Conservation (phyloP, 768 basidiomycete species). For the Serendipita sp. region DNA sequence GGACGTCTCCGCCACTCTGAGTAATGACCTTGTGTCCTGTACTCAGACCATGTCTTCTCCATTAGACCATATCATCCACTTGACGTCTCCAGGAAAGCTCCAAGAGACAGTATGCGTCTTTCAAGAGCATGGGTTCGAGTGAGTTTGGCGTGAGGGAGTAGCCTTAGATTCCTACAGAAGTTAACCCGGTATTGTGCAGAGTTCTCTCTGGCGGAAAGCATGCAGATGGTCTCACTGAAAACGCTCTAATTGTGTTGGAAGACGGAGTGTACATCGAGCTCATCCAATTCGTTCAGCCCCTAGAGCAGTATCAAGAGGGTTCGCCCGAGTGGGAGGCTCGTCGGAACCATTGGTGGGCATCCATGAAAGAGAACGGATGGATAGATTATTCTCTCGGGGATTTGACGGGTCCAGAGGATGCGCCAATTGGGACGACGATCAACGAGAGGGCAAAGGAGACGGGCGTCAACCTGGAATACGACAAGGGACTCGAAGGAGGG, state of each 20-base stretch:
- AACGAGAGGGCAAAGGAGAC: conserved; percentile 10
- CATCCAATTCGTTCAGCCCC: conserved; percentile 45
- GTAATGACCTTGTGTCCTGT: no score
- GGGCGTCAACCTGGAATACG: conserved; percentile 21
- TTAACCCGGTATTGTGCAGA: conserved; percentile 20
- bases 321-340: conserved; percentile 31
- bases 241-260: conserved; percentile 45
- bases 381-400: conserved; percentile 53
- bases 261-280: conserved; percentile 56
- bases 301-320: conserved; percentile 32
- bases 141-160: conserved; percentile 11
- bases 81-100: conserved; percentile 49
- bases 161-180: neutral
- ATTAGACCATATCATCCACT: conserved; percentile 55
- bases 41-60: neutral
- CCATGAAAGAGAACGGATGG: conserved; percentile 38
- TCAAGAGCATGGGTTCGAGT: conserved; percentile 52
- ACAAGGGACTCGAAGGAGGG: conserved; percentile 34
- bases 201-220: conserved; percentile 55
- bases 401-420: conserved; percentile 22
- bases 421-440: conserved; percentile 23
- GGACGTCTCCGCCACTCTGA: no score
- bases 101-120: conserved; percentile 35
- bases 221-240: conserved; percentile 43
- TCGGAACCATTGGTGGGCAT: conserved; percentile 37